These are phyloP conservation scores for Solanum medicagineum DNA, from an alignment of 257 asterid species.

Conservation along the genomic window DNA sequence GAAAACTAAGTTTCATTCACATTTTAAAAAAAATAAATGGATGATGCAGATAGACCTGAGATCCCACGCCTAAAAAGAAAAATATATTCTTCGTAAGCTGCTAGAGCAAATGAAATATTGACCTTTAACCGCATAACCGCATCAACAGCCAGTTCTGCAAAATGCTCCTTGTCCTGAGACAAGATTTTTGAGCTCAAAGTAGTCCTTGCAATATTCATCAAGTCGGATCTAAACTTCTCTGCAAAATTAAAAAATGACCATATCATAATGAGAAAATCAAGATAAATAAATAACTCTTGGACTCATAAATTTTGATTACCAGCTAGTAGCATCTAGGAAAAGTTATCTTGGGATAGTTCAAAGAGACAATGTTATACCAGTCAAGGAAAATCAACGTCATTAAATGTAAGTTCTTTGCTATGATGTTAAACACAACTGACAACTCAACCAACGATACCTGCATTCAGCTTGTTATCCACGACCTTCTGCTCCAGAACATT, in stretches of 20 bases:
- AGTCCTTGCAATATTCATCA: constrained; percentile 87
- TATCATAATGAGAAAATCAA: not conserved
- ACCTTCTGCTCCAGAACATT: constrained; percentile 72
- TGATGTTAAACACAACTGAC: not conserved
- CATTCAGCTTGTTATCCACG: constrained; percentile 73
- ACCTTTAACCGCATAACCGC: constrained; percentile 94
- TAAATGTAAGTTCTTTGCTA: not conserved
- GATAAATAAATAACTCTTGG: not conserved
- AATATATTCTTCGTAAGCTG: not conserved
- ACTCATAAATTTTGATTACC: not conserved
- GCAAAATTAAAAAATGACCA: constrained; percentile 2
- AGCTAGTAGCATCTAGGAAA: not conserved
- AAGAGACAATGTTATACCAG: not conserved
- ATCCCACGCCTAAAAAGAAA: not conserved
- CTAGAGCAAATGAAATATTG: not conserved
- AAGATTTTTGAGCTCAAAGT: constrained; percentile 90
- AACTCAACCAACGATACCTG: constrained; percentile 31
- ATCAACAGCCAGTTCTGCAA: constrained; percentile 75
- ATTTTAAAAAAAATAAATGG: no score
- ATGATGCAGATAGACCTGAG: not conserved
- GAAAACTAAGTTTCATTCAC: not conserved
- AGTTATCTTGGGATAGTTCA: not conserved
- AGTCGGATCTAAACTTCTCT: constrained; percentile 63
- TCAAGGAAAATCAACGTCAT: not conserved
- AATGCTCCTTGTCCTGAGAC: constrained; percentile 88